Base-by-base conservation (phyloP, 495 filamentous ascomycete species). In the Cercophora newfieldiana region DNA sequence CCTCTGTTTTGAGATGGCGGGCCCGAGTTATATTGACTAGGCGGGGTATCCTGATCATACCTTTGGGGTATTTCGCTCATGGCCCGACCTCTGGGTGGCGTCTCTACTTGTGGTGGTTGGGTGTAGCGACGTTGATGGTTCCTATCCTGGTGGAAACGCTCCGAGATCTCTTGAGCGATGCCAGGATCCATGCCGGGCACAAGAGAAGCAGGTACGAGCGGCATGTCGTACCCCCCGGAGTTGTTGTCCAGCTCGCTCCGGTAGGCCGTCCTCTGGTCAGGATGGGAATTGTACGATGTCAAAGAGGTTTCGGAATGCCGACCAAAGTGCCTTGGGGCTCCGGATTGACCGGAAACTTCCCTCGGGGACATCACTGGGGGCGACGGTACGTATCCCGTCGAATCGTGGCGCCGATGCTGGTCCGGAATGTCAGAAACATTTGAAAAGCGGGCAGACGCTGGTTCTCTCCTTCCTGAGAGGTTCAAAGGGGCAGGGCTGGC, bases 121-220 rank as follows among this genome's bases (percentile, higher is more conserved):
- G 78, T 78, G 56, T 83, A 82, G 50, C 75, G 74, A 29, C 79
- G 72, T 47, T 71, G 70, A 53, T 79, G 76, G 44, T 78, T 78
- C 59, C 75, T 75, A 19, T 86, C 84, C 25, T 82, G 75, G 58
- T 81, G 75, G 30, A 79, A 74, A 54, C 81, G 78, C 51, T 89
- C 83, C 2, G 83, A 77, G 10, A 87, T 81, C 48, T 88, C 86
- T 24, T 86, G 85, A 8, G 84, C 81, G 50, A 86, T 76, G 54
- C 68, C 74, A 1, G 86, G 84, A 70, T 90, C 88, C 66, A 90
- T 87, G 1, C 90, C 90, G 26, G 90, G 85, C 60, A 91, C 86
- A 22, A 93, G 77, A 51, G 89, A 91, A 22, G 86, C 75, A 0
- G 90, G 90, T 65, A 91, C 81, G 12, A 81, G 66, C 12, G 86